Base-by-base conservation (phyloP, 176 grass and related monocot species). In the Avena eriantha region DNA sequence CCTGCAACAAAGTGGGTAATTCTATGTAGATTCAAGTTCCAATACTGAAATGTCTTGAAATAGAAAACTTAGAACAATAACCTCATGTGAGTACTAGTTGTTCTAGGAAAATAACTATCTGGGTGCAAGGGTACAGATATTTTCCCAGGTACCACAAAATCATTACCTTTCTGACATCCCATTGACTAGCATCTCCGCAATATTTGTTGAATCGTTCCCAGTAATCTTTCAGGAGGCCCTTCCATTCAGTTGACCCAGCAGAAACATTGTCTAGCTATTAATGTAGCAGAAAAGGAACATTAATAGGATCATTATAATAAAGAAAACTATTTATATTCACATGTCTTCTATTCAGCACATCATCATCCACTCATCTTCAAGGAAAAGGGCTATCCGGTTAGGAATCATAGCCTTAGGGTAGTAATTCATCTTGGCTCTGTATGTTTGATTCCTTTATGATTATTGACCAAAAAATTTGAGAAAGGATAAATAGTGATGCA, bases 191-290 rank as follows among this genome's bases (percentile, higher is more conserved):
- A 85, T 91, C 74, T 21, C 83, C 80, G 77, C 93, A 98, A 81
- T 89, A 93, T 88, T 93, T 96, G 73, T 80, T 98, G 89, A 98
- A 98, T 65, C 92, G 74, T 74, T 91, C 90, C 94, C 94, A 98
- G 82, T 93, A 98, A 90, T 94, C 86, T 83, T 82, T 92, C 76
- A 96, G 72, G 86, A 96, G 90, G 72, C 90, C 92, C 86, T 96
- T 98, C 94, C 97, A 98, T 86, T 96, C 92, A 39, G 97, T 96
- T 84, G 86, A 85, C 24, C 97, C 97, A 80, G 90, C 90, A 90
- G 94, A 98, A 16, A 98, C 90, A 88, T 98, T 98, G 75, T 98
- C 94, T 72, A 98, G 89, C 96, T 98, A 88, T 89, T 80, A 79
- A 88, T 82, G 39, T 29, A 77, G 29, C 33, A 79, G 66, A 82